These are phyloP conservation scores for Daldinia concentrica DNA, from an alignment of 495 filamentous ascomycete genomes.

Conservation along the genomic window DNA sequence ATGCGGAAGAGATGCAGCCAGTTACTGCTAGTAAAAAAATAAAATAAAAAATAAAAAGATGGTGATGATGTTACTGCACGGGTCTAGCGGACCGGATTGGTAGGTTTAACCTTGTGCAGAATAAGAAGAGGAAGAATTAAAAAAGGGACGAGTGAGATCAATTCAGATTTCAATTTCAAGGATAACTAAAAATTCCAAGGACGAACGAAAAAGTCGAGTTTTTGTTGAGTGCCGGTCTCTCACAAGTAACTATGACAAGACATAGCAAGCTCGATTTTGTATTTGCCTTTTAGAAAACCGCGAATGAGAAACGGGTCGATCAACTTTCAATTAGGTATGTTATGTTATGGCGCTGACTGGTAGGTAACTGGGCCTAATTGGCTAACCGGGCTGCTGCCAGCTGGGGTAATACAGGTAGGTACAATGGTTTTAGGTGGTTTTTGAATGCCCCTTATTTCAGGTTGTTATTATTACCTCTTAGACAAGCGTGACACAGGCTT, in stretches of 20 bases:
- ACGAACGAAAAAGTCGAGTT: constrained; percentile 9
- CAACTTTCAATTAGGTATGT: constrained; percentile 9
- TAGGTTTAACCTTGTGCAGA: constrained; percentile 8
- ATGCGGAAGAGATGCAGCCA: constrained; percentile 21
- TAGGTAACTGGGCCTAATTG: neutral
- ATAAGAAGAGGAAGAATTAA: neutral
- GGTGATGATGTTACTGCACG: constrained; percentile 38
- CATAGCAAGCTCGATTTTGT: constrained; percentile 18
- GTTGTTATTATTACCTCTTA: constrained; percentile 18
- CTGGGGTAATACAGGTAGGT: constrained; percentile 11
- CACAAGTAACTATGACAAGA: neutral
- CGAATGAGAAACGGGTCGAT: constrained; percentile 24
- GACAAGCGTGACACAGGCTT: constrained; percentile 5
- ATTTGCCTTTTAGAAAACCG: constrained; percentile 25
- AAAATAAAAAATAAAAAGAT: constrained; percentile 19
- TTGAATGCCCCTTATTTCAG: constrained; percentile 40
- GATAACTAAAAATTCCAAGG: constrained; percentile 3
- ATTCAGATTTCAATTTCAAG: constrained; percentile 9
- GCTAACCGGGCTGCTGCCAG: constrained; percentile 12
- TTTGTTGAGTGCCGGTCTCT: constrained; percentile 7
- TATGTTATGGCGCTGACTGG: neutral
- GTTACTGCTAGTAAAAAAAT: constrained; percentile 20
- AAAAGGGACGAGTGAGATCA: constrained; percentile 12
- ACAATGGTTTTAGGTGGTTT: constrained; percentile 32
- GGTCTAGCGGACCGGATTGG: constrained; percentile 30